These are phyloP conservation scores for Citrus cavaleriei DNA, from an alignment of 345 rosid genomes.

Conservation along the genomic window DNA sequence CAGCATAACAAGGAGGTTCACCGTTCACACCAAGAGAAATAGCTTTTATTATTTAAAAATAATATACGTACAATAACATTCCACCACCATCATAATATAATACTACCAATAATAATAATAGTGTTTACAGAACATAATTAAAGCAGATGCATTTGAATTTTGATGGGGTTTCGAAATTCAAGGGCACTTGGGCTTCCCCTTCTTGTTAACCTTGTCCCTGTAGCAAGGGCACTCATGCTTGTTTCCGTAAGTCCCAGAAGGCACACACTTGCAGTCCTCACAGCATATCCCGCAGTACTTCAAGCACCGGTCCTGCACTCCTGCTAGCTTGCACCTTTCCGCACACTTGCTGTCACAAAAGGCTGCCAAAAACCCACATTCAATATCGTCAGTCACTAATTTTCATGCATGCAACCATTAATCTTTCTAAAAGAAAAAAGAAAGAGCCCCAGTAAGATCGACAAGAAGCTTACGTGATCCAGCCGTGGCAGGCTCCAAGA, in stretches of 20 bases:
- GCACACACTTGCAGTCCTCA: slow-evolving; percentile 74
- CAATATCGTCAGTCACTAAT: no score
- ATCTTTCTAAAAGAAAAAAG: no score
- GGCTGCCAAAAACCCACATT: slow-evolving; percentile 15
- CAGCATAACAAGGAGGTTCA: not conserved
- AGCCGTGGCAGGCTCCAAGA: not conserved
- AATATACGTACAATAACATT: not conserved
- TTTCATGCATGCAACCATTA: no score
- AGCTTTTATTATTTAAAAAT: not conserved
- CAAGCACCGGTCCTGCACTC: slow-evolving; percentile 57
- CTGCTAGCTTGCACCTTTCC: slow-evolving; percentile 73
- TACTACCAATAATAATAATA: not conserved
- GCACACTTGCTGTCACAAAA: slow-evolving; percentile 49
- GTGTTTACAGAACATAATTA: no score
- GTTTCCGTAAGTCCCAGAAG: slow-evolving; percentile 80
- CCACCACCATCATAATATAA: not conserved
- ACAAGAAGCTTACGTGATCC: not conserved
- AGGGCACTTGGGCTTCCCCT: slow-evolving; percentile 75
- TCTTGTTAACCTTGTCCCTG: slow-evolving; percentile 54
- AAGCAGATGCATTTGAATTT: not conserved
- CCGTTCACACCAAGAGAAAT: not conserved
- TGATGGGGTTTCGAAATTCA: slow-evolving; percentile 11
- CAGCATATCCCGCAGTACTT: slow-evolving; percentile 88
- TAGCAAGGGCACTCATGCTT: slow-evolving; percentile 83
- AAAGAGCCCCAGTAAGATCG: not conserved